Evolutionary conservation across 441 rosid species (phyloP).

Genomic region (Euphorbia schlechtendalii): DNA sequence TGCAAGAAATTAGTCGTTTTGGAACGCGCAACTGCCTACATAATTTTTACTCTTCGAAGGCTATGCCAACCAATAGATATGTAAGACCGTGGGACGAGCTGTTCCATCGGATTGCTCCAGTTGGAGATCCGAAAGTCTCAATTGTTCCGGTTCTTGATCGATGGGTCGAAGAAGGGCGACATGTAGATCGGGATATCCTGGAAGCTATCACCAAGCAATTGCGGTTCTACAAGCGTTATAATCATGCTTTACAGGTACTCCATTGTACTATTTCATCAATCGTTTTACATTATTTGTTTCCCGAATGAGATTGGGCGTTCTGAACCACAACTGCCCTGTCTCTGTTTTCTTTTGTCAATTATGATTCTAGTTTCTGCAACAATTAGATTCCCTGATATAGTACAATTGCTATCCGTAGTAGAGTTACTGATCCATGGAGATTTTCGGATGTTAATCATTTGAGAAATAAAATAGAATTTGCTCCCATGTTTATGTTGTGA

Average conservation of each 20-base stretch:
- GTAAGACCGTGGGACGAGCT: neutral
- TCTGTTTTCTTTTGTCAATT: neutral
- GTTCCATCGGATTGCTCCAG: neutral
- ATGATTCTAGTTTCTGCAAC: too few relatives aligned
- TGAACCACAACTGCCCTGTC: too few relatives aligned
- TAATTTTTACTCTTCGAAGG: neutral
- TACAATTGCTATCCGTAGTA: too few relatives aligned
- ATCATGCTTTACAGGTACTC: constrained; percentile 20
- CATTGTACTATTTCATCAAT: neutral
- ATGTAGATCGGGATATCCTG: neutral
- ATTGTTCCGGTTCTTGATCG: constrained; percentile 10
- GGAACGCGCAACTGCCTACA: neutral
- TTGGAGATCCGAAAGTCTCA: neutral
- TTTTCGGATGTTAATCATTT: too few relatives aligned
- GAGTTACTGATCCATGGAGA: too few relatives aligned
- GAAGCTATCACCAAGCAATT: constrained; percentile 4
- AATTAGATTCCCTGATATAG: too few relatives aligned
- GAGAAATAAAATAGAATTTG: too few relatives aligned
- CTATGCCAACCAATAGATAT: neutral
- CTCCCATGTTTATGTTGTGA: too few relatives aligned
- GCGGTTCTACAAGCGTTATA: constrained; percentile 6
- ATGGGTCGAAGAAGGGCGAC: constrained; percentile 10
- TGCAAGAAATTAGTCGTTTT: neutral
- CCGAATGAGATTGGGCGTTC: too few relatives aligned
- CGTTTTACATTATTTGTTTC: too few relatives aligned